Base-by-base conservation (phyloP, 2,329 filamentous ascomycete species). In the Fusarium fujikuroi region DNA sequence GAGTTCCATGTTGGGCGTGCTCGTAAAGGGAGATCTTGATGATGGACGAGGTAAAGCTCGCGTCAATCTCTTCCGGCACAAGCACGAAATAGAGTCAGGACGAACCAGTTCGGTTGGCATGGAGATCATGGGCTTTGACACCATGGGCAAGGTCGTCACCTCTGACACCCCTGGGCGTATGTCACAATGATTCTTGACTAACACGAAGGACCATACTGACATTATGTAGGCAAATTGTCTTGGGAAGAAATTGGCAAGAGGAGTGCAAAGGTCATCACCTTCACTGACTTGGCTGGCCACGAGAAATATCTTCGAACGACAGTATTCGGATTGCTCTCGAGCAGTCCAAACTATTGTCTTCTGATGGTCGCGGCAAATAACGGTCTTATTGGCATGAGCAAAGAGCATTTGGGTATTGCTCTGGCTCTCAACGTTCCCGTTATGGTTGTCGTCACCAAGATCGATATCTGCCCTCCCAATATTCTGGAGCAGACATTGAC, bases 301-400 rank as follows among this genome's bases (percentile, higher is more conserved):
- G 96, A 98, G 85, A 91, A 94, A 57, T 99, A 99, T 80, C 87
- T 99, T 56, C 91, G 96, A 39, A 99, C 96, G 3, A 99, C 96
- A 1, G 95, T 99, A 32, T 99, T 99, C 79, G 96, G 96, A 4
- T 87, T 99, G 75, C 85, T 99, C 30, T 97, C 94, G 62, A 97
- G 94, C 83, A 97, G 95, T 84, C 96, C 96, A 0, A 97, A 98
- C 79, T 99, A 98, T 85, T 98, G 96, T 80, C 84, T 99, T 34
- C 89, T 99, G 53, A 99, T 99, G 96, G 96, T 99, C 1, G 96
- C 96, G 18, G 96, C 96, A 23, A 99, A 99, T 78, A 98, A 99
- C 79, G 96, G 96, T 7, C 86, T 99, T 50, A 93, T 98, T 52
- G 96, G 96, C 25, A 99, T 98, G 96, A 97, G 94, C 83, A 97